Conservation (phyloP, 805 yeast species). For the Saturnispora halmiae region DNA sequence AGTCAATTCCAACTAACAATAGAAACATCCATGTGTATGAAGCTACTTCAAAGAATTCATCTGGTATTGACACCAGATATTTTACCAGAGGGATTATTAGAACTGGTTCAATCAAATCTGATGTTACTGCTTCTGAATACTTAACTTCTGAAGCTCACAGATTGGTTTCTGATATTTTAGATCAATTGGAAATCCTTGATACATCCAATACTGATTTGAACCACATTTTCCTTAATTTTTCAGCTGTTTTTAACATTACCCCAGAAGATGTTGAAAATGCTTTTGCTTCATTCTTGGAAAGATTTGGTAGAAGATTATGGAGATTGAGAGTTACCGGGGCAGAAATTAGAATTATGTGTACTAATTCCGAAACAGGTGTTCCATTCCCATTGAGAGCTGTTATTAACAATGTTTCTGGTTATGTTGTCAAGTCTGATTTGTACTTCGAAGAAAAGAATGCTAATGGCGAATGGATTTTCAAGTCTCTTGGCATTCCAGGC, state of each 20-base stretch:
- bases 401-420: conserved; percentile 93
- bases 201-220: conserved; percentile 92
- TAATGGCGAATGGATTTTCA: conserved; percentile 95
- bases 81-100: conserved; percentile 96
- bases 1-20: conserved; percentile 92
- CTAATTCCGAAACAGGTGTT: conserved; percentile 76
- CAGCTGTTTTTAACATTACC: conserved; percentile 88
- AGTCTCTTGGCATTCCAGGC: conserved; percentile 90
- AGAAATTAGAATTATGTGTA: conserved; percentile 91
- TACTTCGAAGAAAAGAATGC: conserved; percentile 90
- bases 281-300: conserved; percentile 93
- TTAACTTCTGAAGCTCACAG: conserved; percentile 94
- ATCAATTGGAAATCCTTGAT: conserved; percentile 88
- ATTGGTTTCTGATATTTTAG: conserved; percentile 91
- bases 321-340: conserved; percentile 95
- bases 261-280: conserved; percentile 97
- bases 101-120: conserved; percentile 91
- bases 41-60: conserved; percentile 88
- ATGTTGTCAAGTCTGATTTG: conserved; percentile 90
- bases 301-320: conserved; percentile 96
- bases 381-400: conserved; percentile 96
- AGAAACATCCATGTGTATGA: conserved; percentile 96
- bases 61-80: conserved; percentile 82
- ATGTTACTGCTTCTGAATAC: conserved; percentile 86
- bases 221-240: conserved; percentile 93